Conservation (phyloP, 805 yeast species). For the Yueomyces sp. region DNA sequence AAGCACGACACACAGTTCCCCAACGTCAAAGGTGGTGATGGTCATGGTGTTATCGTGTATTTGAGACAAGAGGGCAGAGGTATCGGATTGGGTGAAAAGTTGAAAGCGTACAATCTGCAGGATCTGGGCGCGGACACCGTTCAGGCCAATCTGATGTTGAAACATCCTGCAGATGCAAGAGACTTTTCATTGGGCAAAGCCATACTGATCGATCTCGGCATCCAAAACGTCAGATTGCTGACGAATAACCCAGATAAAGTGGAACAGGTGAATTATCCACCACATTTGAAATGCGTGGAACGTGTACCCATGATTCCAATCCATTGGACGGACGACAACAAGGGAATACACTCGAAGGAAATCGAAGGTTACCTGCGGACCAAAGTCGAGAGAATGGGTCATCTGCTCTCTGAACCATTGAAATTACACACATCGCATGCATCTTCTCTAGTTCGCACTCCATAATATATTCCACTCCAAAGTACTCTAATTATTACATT, state of each 20-base stretch:
- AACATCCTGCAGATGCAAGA: constrained; percentile 98
- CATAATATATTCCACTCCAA: too few relatives aligned
- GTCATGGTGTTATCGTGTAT: constrained; percentile 90
- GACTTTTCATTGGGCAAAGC: constrained; percentile 91
- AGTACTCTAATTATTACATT: too few relatives aligned
- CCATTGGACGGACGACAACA: constrained; percentile 53
- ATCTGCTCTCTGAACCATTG: constrained; percentile 45
- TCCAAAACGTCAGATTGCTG: constrained; percentile 55
- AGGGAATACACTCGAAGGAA: constrained; percentile 75
- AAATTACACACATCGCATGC: constrained; percentile 10
- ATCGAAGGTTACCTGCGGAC: constrained; percentile 89
- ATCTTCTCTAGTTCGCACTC: too few relatives aligned
- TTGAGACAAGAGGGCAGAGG: constrained; percentile 98
- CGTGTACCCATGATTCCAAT: constrained; percentile 96
- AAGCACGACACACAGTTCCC: constrained; percentile 14
- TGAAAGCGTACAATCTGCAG: constrained; percentile 92
- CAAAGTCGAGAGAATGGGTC: constrained; percentile 96
- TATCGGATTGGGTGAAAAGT: constrained; percentile 93
- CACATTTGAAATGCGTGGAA: constrained; percentile 62
- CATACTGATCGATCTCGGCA: constrained; percentile 71
- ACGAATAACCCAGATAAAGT: constrained; percentile 97
- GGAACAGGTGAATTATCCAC: constrained; percentile 82
- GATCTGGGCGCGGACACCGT: constrained; percentile 98
- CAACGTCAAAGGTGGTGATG: constrained; percentile 40
- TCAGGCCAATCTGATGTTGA: constrained; percentile 78